Conservation (phyloP, 2,329 filamentous ascomycete genomes). For the Aspergillus niger region DNA sequence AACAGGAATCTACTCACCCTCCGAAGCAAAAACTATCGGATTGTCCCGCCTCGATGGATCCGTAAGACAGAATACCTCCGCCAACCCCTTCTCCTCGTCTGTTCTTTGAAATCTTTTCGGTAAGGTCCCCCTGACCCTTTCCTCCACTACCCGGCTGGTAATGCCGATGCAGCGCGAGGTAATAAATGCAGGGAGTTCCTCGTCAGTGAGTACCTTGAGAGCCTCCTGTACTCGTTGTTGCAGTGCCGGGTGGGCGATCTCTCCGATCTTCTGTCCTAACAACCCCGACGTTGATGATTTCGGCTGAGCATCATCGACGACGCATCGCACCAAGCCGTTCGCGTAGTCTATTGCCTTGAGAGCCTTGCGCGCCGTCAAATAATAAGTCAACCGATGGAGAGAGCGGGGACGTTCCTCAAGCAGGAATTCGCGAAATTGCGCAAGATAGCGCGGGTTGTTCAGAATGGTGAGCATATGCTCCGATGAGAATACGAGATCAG, state of each 20-base stretch:
- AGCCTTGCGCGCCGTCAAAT: conserved; percentile 71
- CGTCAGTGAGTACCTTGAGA: conserved; percentile 64
- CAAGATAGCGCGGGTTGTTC: conserved; percentile 61
- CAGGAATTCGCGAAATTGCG: conserved; percentile 69
- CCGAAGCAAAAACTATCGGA: conserved; percentile 74
- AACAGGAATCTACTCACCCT: conserved; percentile 53
- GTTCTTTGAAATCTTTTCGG: conserved; percentile 65
- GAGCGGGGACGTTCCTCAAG: conserved; percentile 62
- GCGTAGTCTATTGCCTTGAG: conserved; percentile 70
- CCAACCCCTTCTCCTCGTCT: conserved; percentile 65
- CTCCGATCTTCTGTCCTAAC: conserved; percentile 49
- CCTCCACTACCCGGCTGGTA: conserved; percentile 69
- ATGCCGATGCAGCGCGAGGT: conserved; percentile 68
- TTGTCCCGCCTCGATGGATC: conserved; percentile 74
- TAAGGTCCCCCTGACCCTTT: conserved; percentile 67
- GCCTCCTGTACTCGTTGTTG: conserved; percentile 65
- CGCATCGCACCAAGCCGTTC: conserved; percentile 65
- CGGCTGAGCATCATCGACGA: conserved; percentile 46
- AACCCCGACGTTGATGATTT: conserved; percentile 58
- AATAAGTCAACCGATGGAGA: conserved; percentile 68
- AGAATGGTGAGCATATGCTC: conserved; percentile 69
- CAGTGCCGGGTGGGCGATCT: conserved; percentile 60
- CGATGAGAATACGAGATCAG: conserved; percentile 66
- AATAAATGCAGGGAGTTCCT: conserved; percentile 73
- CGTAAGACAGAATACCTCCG: conserved; percentile 75